Percentiles rank a stretch among this genome's conserved stretches.
Evolutionary conservation across 371 early-diverging fungal genomes (phyloP).

Genomic region (Syncephalastrum racemosum): DNA sequence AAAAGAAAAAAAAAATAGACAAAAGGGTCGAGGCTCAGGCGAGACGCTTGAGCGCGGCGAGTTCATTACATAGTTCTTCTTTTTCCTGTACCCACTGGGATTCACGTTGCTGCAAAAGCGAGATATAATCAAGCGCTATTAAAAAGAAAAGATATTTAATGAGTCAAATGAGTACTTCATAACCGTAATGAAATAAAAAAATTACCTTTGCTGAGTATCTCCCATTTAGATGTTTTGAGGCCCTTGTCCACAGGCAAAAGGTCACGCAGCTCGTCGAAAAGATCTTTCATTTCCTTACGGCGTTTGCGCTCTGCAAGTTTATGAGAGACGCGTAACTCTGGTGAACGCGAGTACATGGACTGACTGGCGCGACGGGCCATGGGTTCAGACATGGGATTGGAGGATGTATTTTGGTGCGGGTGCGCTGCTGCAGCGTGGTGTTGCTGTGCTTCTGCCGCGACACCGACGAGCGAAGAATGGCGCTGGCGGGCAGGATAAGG

Average conservation of each 20-base stretch:
- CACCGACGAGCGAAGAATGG: constrained; percentile 1
- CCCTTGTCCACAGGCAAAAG: constrained; percentile 67
- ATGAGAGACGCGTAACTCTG: constrained; percentile 64
- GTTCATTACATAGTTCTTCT: constrained; percentile 31
- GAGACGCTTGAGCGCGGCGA: constrained; percentile 18
- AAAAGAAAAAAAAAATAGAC: too few relatives aligned
- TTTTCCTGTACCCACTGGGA: constrained; percentile 25
- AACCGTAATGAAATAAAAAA: too few relatives aligned
- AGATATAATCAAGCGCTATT: constrained; percentile 30
- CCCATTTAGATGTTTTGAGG: constrained; percentile 78
- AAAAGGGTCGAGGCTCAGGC: too few relatives aligned
- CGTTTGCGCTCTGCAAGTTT: constrained; percentile 80
- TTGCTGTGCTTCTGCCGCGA: not conserved
- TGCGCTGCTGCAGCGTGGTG: constrained; percentile 1
- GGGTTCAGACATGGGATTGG: not conserved
- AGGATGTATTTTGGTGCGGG: constrained; percentile 1
- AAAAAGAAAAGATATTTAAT: not conserved
- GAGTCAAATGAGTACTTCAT: not conserved
- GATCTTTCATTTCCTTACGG: constrained; percentile 78
- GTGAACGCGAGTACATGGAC: constrained; percentile 55
- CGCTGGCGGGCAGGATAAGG: constrained; percentile 10
- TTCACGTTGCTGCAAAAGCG: constrained; percentile 26
- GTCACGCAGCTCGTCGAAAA: constrained; percentile 76
- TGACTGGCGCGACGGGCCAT: constrained; percentile 9
- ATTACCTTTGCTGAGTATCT: constrained; percentile 71